Evolutionary conservation across 1,284 basidiomycete species (phyloP), one percentile per base, ranked within the genome.

Genomic region (Ganoderma sp.): DNA sequence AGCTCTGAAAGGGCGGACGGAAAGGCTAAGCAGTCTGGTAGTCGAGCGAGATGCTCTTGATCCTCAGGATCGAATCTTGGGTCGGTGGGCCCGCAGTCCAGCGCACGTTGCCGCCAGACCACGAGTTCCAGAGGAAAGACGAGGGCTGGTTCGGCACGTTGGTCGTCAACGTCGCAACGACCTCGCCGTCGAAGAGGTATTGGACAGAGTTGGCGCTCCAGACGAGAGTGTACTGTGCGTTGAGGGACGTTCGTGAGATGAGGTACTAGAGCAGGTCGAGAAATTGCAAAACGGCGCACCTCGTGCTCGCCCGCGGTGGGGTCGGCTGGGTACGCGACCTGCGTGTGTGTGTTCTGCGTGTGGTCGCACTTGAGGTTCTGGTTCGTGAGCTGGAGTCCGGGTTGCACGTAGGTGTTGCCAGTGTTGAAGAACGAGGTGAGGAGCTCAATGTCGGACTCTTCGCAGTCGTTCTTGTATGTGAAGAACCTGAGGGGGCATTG

Each of bases 61-160:
- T 62, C 32, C 34, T 45, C 32, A 62, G 45, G 15, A 62, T 62
- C 32, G 32, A 10, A n/a, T 62, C 61, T n/a, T 62, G 61, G 22
- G 61, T 39, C 28, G 61, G 61, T 6, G 61, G 61, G 10, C 61
- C 61, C 10, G 61, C 61, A 25, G 61, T 50, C 61, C 61, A 62
- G n/a, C 48, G 28, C 19, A 50, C 61, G 45, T 62, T 62, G 19
- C 61, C 61, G n/a, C 61, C 61, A 17, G 61, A 62, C 61, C 61
- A 62, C 45, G 61, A 62, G 61, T 62, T 62, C 61, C 61, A 62
- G 45, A 62, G 28, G 61, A 62, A 62, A n/a, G 61, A 62, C 45
- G 61, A 62, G n/a, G 61, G 45, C 45, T 62, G 9, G 32, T 45
- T 32, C 10, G 61, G 61, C 17, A 62, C 61, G 48, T 62, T 62